These are phyloP conservation scores for Acacia confusa DNA, from an alignment of 306 rosid genomes.

Conservation along the genomic window DNA sequence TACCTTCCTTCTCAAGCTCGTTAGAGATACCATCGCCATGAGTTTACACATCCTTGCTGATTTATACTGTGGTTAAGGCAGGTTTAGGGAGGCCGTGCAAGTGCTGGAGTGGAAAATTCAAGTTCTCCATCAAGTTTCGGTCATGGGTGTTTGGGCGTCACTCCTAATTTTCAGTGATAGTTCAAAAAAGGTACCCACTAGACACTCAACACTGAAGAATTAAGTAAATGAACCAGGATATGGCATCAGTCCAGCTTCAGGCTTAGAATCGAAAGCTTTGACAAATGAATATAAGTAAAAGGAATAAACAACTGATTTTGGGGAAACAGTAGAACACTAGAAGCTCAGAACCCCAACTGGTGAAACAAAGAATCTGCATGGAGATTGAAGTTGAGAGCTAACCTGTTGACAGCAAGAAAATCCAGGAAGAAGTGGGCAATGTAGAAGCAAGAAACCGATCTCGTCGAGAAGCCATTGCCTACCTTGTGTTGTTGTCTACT, in stretches of 20 bases:
- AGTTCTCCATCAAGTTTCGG: too few relatives aligned
- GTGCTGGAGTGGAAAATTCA: conserved; percentile 85
- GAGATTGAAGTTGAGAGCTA: neutral
- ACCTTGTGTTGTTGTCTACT: neutral
- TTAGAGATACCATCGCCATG: conserved; percentile 91
- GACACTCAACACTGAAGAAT: too few relatives aligned
- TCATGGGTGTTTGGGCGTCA: too few relatives aligned
- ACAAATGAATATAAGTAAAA: neutral
- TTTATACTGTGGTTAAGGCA: conserved; percentile 78
- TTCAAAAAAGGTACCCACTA: too few relatives aligned
- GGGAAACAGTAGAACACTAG: neutral
- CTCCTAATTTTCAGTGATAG: too few relatives aligned
- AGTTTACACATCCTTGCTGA: conserved; percentile 93
- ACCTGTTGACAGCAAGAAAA: conserved; percentile 7
- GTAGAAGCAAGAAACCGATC: conserved; percentile 4
- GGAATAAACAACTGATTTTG: neutral
- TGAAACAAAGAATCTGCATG: neutral
- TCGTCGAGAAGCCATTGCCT: neutral
- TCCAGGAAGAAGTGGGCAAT: conserved; percentile 9
- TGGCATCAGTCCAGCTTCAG: too few relatives aligned
- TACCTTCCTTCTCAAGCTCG: conserved; percentile 85
- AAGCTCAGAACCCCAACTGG: neutral
- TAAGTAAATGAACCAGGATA: too few relatives aligned
- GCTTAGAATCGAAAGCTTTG: too few relatives aligned
- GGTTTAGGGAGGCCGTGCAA: conserved; percentile 93